phyloP scores from a whole-genome alignment of 176 grass and related monocot species.

The Tillandsia leiboldiana region DNA sequence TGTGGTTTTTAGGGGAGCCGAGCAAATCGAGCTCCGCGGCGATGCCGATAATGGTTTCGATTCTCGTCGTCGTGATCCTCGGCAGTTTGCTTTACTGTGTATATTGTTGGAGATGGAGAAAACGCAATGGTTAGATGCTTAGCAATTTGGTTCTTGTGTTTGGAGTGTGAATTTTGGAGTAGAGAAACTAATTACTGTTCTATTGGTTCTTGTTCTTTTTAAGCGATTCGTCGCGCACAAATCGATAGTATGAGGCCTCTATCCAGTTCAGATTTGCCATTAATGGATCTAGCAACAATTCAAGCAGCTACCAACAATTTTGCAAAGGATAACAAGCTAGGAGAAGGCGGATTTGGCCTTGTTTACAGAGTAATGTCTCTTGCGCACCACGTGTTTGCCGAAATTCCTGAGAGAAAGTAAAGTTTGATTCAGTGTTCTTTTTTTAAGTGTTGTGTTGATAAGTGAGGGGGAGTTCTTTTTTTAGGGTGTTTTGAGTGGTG shows the following conservation, averaged over 20 bases:
- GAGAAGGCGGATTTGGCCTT: slow-evolving; percentile 80
- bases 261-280: slow-evolving; percentile 63
- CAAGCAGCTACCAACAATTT: slow-evolving; percentile 60
- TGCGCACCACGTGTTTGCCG: neutral
- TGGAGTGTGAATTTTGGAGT: neutral
- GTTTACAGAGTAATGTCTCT: slow-evolving; percentile 51
- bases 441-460: neutral
- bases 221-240: slow-evolving; percentile 63
- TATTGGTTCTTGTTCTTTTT: slow-evolving; percentile 15
- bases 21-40: slow-evolving; percentile 35
- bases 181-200: neutral
- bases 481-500: slow-evolving; percentile 53
- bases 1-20: slow-evolving; percentile 5
- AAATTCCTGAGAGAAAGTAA: neutral
- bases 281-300: slow-evolving; percentile 68
- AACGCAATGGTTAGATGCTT: slow-evolving; percentile 55
- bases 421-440: neutral
- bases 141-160: neutral
- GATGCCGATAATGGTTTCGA: slow-evolving; percentile 62
- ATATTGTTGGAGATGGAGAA: slow-evolving; percentile 98
- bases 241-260: slow-evolving; percentile 48
- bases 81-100: slow-evolving; percentile 58
- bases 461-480: neutral
- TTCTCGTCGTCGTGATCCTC: slow-evolving; percentile 57
- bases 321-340: slow-evolving; percentile 84